These are phyloP conservation scores for Epipyxis sp. DNA, from an alignment of 108 stramenopile genomes.

Conservation along the genomic window DNA sequence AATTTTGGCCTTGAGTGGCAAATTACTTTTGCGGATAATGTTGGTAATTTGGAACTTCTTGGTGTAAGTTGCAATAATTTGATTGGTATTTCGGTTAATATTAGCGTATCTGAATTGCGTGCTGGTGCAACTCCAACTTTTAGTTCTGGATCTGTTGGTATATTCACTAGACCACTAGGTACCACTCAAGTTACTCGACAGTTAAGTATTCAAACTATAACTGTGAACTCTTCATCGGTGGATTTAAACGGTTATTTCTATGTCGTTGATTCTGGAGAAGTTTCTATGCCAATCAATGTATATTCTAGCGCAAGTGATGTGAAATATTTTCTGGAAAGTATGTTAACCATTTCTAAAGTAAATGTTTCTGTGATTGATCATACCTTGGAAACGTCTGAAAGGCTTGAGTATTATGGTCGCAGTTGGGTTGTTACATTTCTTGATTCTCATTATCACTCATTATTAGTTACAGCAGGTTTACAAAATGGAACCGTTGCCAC, in stretches of 20 bases:
- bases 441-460: not conserved
- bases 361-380: not conserved
- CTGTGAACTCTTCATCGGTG: constrained; percentile 10
- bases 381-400: not conserved
- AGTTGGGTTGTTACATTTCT: constrained; percentile 17
- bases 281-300: constrained; percentile 29
- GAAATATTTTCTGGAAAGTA: constrained; percentile 30
- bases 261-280: constrained; percentile 30
- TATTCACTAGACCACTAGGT: not conserved
- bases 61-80: constrained; percentile 13
- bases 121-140: not conserved
- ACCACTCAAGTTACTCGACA: not conserved
- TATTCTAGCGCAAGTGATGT: constrained; percentile 28
- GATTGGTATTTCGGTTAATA: not conserved
- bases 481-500: not conserved
- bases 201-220: constrained; percentile 4
- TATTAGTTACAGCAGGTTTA: not conserved
- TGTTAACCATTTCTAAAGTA: constrained; percentile 22
- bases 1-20: not conserved
- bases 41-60: constrained; percentile 1
- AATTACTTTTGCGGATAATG: constrained; percentile 10
- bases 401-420: not conserved
- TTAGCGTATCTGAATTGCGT: not conserved
- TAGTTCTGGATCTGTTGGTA: constrained; percentile 13
- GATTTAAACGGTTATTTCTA: constrained; percentile 27